Base-by-base conservation (phyloP, 306 rosid genomes). In the Corylus heterophylla region DNA sequence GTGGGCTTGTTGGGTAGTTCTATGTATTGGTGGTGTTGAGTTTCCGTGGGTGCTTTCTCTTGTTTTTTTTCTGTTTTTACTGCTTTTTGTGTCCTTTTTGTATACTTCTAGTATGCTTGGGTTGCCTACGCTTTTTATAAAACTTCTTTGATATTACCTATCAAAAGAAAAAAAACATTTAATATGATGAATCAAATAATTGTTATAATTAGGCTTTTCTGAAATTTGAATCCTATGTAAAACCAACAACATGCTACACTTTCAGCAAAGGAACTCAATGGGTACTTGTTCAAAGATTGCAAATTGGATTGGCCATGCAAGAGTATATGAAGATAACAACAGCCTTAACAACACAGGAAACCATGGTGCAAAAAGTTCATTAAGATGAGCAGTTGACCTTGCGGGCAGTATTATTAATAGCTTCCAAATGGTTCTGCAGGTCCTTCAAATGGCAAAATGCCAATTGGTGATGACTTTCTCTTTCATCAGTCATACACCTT, bases 381-480 rank as follows among this genome's bases (percentile, higher is more conserved):
- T 35, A 81, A 73, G 69, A 79, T 48, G 78, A 74, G 81, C 59
- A 83, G 42, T 75, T 76, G 77, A 95, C 98, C 98, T 92, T 95
- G 86, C 98, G 98, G 48, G 96, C 87, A 83, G 86, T 86, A 80
- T 83, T 93, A 77, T 85, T 92, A 64, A 92, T 85, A 75, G 94
- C 96, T 82, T 91, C 94, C 91, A 95, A 85, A 90, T 95, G 98
- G 85, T 77, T 92, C 84, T 85, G 86, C 82, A 95, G 84, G 77
- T 90, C 98, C 74, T 89, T 89, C 90, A 95, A 84, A 89, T 91
- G 86, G 82, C 84, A 51, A 64, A 95, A 81, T 42, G 98, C 87
- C 76, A 73, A 89, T 74, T 85, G 88, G 80, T 77, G 85, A 75
- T 72, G 88, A 75, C 79, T 73, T 80, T 85, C 90, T 79, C 64